These are phyloP conservation scores for Tricholoma sp. DNA, from an alignment of 768 basidiomycete genomes.

Conservation along the genomic window DNA sequence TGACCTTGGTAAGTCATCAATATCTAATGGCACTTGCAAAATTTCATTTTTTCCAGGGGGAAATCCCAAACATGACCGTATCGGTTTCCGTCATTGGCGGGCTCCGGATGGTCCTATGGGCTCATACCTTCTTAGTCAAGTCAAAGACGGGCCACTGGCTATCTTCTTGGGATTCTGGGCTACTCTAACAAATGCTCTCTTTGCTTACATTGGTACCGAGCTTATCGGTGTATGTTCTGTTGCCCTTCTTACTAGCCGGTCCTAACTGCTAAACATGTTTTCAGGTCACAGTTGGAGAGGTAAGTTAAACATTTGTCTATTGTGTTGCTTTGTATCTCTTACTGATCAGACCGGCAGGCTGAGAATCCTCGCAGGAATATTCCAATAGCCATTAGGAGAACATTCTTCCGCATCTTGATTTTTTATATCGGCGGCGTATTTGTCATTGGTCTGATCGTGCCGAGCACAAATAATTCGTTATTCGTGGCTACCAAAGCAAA, in stretches of 20 bases:
- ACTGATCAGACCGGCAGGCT: constrained; percentile 31
- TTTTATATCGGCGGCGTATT: constrained; percentile 72
- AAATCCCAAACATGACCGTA: constrained; percentile 41
- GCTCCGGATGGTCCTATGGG: constrained; percentile 54
- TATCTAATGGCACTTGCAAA: constrained; percentile 30
- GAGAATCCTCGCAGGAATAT: constrained; percentile 73
- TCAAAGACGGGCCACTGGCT: constrained; percentile 42
- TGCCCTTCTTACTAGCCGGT: neutral
- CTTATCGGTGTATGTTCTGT: constrained; percentile 59
- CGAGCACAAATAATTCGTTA: constrained; percentile 47
- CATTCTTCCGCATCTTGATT: constrained; percentile 50
- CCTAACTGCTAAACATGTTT: neutral
- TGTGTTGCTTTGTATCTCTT: neutral
- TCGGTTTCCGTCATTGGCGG: constrained; percentile 46
- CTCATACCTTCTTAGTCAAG: constrained; percentile 41
- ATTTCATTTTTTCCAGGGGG: constrained; percentile 36
- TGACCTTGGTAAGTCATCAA: constrained; percentile 49
- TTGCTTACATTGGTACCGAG: constrained; percentile 74
- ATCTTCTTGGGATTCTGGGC: constrained; percentile 71
- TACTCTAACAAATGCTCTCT: constrained; percentile 65
- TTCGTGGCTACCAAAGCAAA: constrained; percentile 41
- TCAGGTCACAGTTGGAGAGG: constrained; percentile 44
- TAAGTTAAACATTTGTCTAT: constrained; percentile 1
- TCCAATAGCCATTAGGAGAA: constrained; percentile 62
- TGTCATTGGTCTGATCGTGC: constrained; percentile 67